Evolutionary conservation across 1,284 basidiomycete species (phyloP).

Genomic region (Cryptococcus depauperatus): DNA sequence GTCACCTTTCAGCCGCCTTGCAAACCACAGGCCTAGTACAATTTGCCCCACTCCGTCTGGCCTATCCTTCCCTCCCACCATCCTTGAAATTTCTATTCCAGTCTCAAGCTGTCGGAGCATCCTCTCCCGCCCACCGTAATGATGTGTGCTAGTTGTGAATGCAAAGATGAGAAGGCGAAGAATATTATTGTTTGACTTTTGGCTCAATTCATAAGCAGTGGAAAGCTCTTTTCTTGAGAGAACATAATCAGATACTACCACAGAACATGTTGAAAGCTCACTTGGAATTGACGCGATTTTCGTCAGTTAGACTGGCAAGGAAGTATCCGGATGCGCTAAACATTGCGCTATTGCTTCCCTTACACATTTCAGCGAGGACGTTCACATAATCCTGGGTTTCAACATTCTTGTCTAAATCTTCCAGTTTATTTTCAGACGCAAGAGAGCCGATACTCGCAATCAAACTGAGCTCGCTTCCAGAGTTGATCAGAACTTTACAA

Average conservation of each 20-base stretch:
- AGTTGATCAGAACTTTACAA: slow-evolving; percentile 15
- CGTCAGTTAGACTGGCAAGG: slow-evolving; percentile 27
- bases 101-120: slow-evolving; percentile 32
- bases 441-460: slow-evolving; percentile 28
- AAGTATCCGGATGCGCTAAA: slow-evolving; percentile 27
- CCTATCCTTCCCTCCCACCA: slow-evolving; percentile 34
- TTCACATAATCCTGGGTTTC: slow-evolving; percentile 8
- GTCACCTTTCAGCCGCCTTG: slow-evolving; percentile 32
- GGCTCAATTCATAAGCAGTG: slow-evolving; percentile 24
- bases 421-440: slow-evolving; percentile 16
- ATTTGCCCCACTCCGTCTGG: slow-evolving; percentile 32
- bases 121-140: slow-evolving; percentile 27
- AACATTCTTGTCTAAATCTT: slow-evolving; percentile 1
- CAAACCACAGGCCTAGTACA: slow-evolving; percentile 33
- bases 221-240: slow-evolving; percentile 28
- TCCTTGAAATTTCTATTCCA: slow-evolving; percentile 22
- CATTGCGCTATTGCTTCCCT: slow-evolving; percentile 25
- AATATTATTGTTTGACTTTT: slow-evolving; percentile 25
- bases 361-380: slow-evolving; percentile 24
- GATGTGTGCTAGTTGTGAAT: slow-evolving; percentile 33
- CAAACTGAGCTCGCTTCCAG: slow-evolving; percentile 32
- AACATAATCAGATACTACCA: not conserved
- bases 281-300: slow-evolving; percentile 31
- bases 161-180: slow-evolving; percentile 35
- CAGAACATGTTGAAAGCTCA: slow-evolving; percentile 17